These are phyloP conservation scores for Hygrocybe punicea DNA, from an alignment of 768 basidiomycete genomes.

Conservation along the genomic window DNA sequence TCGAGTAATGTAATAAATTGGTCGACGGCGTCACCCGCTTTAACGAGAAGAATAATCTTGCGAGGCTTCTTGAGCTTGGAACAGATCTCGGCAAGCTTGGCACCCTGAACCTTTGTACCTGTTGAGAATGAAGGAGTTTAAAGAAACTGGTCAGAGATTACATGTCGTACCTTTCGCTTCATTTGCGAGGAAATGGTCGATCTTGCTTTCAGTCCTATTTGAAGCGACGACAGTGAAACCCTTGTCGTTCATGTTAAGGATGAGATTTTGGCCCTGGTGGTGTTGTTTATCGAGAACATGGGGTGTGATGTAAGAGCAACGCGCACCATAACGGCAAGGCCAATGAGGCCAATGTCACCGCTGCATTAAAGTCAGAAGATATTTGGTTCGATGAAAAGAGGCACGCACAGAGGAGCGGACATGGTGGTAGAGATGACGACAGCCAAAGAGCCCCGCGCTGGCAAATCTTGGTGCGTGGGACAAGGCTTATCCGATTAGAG, in stretches of 20 bases:
- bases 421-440: constrained; percentile 6
- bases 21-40: constrained; percentile 95
- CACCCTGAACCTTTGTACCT: constrained; percentile 96
- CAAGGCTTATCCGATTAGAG: neutral
- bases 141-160: constrained; percentile 4
- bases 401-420: constrained; percentile 20
- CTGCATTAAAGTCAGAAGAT: constrained; percentile 39
- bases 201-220: constrained; percentile 96
- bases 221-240: constrained; percentile 96
- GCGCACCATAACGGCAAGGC: constrained; percentile 94
- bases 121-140: constrained; percentile 10
- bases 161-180: constrained; percentile 86
- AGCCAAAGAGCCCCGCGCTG: neutral
- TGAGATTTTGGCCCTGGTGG: constrained; percentile 87
- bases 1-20: constrained; percentile 87
- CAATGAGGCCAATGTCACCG: constrained; percentile 97
- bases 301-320: constrained; percentile 17
- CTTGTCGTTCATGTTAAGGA: constrained; percentile 99
- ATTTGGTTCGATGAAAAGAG: constrained; percentile 3
- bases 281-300: neutral
- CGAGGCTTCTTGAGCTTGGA: constrained; percentile 92
- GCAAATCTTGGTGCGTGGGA: neutral
- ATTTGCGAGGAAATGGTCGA: constrained; percentile 91
- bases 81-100: constrained; percentile 86
- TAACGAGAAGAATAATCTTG: constrained; percentile 97